A percentile compares a stretch with the other conserved stretches of the same genome.
phyloP scores from a whole-genome alignment of 441 rosid species.

The Pelargonium cotyledonis region DNA sequence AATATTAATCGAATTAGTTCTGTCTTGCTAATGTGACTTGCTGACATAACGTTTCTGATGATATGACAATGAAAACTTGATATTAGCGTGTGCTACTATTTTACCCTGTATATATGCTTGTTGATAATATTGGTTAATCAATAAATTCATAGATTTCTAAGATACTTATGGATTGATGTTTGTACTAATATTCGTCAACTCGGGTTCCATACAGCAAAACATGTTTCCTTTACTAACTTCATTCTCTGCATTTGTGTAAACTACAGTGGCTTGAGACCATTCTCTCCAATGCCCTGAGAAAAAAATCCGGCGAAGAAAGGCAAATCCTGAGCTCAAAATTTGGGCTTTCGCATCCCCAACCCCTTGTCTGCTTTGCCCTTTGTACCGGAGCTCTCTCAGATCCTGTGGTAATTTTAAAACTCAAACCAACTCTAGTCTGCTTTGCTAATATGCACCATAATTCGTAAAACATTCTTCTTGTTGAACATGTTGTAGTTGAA shows the following conservation, averaged over 20 bases:
- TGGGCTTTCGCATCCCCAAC: slow-evolving; percentile 45
- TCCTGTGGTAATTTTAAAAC: slow-evolving; percentile 54
- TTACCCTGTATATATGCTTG: too few species aligned
- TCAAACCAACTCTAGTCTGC: background rate
- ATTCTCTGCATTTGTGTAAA: slow-evolving; percentile 17
- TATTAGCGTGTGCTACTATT: too few species aligned
- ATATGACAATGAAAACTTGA: too few species aligned
- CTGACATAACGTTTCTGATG: too few species aligned
- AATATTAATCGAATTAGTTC: too few species aligned
- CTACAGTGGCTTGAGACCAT: slow-evolving; percentile 80
- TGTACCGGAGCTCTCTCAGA: slow-evolving; percentile 80
- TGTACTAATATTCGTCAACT: background rate
- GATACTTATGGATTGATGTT: too few species aligned
- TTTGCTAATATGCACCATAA: background rate
- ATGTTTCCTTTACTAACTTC: slow-evolving; percentile 11
- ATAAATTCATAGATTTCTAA: too few species aligned
- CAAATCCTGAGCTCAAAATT: slow-evolving; percentile 47
- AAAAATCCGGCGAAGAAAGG: slow-evolving; percentile 61
- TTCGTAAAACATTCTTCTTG: background rate
- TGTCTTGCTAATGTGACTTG: too few species aligned
- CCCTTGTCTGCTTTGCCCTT: slow-evolving; percentile 70
- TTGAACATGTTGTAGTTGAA: slow-evolving; percentile 41
- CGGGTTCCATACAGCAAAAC: background rate
- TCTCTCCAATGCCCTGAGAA: slow-evolving; percentile 64
- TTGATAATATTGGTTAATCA: too few species aligned